These are phyloP conservation scores for Calonectria crousiana DNA, from an alignment of 2,329 filamentous ascomycete genomes.

Conservation along the genomic window DNA sequence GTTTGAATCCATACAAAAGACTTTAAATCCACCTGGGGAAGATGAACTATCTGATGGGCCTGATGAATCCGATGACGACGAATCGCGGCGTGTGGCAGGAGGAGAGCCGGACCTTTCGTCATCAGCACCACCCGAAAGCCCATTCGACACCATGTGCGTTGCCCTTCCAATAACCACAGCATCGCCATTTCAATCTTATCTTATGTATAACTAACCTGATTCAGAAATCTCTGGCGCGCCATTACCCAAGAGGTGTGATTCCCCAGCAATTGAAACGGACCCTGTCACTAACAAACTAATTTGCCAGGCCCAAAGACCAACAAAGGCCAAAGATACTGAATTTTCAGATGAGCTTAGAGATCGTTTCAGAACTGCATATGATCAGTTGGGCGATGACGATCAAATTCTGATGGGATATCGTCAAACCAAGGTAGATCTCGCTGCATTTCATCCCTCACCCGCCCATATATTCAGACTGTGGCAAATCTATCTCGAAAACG, in stretches of 20 bases:
- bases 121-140: background rate
- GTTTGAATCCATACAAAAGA: conserved; percentile 61
- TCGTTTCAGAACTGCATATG: conserved; percentile 50
- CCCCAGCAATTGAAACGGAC: background rate
- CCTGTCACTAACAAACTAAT: background rate
- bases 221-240: conserved; percentile 1
- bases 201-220: background rate
- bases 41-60: background rate
- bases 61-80: background rate
- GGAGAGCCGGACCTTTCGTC: background rate
- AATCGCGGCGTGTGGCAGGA: background rate
- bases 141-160: background rate
- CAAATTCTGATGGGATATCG: conserved; percentile 65
- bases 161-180: background rate
- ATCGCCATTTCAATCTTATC: background rate
- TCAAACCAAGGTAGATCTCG: conserved; percentile 56
- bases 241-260: background rate
- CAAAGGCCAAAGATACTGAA: background rate
- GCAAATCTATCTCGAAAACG: conserved; percentile 70
- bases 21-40: background rate
- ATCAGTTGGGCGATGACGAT: conserved; percentile 48
- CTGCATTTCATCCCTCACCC: conserved; percentile 61
- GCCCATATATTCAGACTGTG: conserved; percentile 63
- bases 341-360: background rate
- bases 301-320: background rate